Evolutionary conservation across 768 basidiomycete genomes (phyloP).

Genomic region (Sistotremastrum niveocremeum): DNA sequence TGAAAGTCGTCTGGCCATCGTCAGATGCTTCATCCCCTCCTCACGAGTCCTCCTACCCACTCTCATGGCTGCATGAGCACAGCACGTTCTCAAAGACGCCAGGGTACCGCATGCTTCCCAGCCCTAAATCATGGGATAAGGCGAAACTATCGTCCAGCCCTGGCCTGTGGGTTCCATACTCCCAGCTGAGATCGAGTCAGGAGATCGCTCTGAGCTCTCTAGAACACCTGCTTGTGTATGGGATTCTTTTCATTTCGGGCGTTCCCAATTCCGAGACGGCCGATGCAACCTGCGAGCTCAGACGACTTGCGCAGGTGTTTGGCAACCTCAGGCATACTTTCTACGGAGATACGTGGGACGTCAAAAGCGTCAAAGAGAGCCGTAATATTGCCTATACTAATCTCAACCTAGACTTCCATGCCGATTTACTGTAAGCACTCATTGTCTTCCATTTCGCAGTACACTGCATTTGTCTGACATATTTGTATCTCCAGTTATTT

Average conservation of each 20-base stretch:
- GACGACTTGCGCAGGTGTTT: constrained; percentile 49
- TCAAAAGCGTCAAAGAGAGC: constrained; percentile 58
- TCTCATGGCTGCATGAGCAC: constrained; percentile 36
- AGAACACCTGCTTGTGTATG: constrained; percentile 55
- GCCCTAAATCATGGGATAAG: constrained; percentile 31
- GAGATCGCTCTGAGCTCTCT: constrained; percentile 43
- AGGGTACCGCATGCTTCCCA: constrained; percentile 32
- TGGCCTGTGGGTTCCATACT: constrained; percentile 45
- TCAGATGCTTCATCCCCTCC: constrained; percentile 23
- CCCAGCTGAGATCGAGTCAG: constrained; percentile 26
- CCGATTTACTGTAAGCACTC: constrained; percentile 64
- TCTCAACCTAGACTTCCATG: constrained; percentile 75
- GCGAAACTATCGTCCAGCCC: constrained; percentile 20
- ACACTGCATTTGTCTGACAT: constrained; percentile 1
- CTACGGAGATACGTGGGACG: constrained; percentile 85
- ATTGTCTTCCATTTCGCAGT: constrained; percentile 17
- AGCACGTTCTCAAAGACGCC: constrained; percentile 22
- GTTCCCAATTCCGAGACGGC: constrained; percentile 54
- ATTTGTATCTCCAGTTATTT: constrained; percentile 51
- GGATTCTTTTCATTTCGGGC: constrained; percentile 56
- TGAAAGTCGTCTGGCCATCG: constrained; percentile 36
- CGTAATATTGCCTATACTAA: constrained; percentile 94
- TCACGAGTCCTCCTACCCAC: constrained; percentile 41
- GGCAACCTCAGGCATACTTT: constrained; percentile 77
- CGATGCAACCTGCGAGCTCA: constrained; percentile 51